Base-by-base conservation (phyloP, 1,284 basidiomycete genomes). In the Mycosarcoma maydis region DNA sequence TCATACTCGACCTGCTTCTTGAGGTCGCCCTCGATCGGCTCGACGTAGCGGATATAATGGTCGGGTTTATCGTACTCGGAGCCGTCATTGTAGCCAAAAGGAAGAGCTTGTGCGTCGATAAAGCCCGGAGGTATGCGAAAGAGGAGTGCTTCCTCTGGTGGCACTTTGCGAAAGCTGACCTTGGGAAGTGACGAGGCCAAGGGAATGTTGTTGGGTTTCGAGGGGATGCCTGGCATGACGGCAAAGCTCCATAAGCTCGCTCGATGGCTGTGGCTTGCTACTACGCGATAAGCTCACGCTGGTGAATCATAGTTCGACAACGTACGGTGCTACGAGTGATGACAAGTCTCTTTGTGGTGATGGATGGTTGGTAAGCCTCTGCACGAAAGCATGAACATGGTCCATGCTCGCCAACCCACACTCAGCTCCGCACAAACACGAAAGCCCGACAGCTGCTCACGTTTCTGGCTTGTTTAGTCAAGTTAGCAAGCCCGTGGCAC, bases 1-100 rank as follows among this genome's bases (percentile, higher is more conserved):
- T 98, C 96, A 85, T 99, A 99, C 82, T 98, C 96, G 41, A 98
- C 95, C 79, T 95, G 93, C 41, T 88, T 87, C 10, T 90, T 90
- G 26, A 98, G 87, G 68, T 98, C 96, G 49, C 87, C 88, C 82
- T 99, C 95, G 70, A 95, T 85, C 0, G 95, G 95, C 78, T 97
- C 95, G 72, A 95, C 91, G 81, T 94, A 88, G 41, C 92, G 89
- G 79, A 95, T 90, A 81, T 96, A 95, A 77, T 92, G 88, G 49
- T 92, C 90, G 6, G 92, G 91, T 68, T 88, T 85, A 65, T 85
- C 84, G 80, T 91, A 93, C 39, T 90, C 87, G 19, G 88, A 87
- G 74, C 88, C 88, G 75, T 93, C 89, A 78, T 93, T 92, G 83
- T 72, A 81, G 51, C 80, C 80, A 49, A 73, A 81, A 19, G 66